Base-by-base conservation (phyloP, 2,329 filamentous ascomycete species). In the Colletotrichum spaethianum region DNA sequence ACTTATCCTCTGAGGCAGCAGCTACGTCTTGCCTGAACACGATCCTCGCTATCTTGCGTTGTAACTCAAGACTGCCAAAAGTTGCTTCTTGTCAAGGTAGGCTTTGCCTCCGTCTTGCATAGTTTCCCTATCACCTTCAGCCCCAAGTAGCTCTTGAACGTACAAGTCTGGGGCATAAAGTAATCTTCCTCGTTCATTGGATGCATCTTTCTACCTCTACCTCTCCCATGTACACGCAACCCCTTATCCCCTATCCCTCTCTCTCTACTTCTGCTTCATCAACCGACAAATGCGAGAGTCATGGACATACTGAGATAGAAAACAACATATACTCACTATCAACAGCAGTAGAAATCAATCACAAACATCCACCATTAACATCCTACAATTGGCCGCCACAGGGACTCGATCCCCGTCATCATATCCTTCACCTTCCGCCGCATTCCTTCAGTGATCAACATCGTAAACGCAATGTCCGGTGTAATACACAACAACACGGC, bases 401-500 rank as follows among this genome's bases (percentile, higher is more conserved):
- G 52, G 63, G 38, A 65, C 31, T 26, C 42, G 9, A 36, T 7
- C 20, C 28, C 65, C 38, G 4, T 44, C 59, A 59, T 28, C 31
- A 63, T 50, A 40, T 28, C 38, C 14, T 28, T 26, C 16, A 60
- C 31, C 18, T 64, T 44, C 11, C 65, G 59, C 53, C 46, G 38
- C 23, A 64, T 42, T 9, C 57, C 53, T 18, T 63, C 65, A 9
- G 46, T 64, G 14, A 40, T 42, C 28, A 36, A 60, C 31, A 31
- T 53, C 14, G n/a, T 63, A 40, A n/a, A 68, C 53, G 52, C 74
- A 67, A 81, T 83, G 79, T 77, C 80, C 50, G 76, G 75, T 68
- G 83, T 82, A 80, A 81, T 81, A 64, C 77, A 78, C 72, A 80
- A 81, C 76, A 77, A 77, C 73, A 81, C 82, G 56, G 67, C 77